phyloP scores from a whole-genome alignment of 1,139 yeast species.

The Nadsonia commutata region DNA sequence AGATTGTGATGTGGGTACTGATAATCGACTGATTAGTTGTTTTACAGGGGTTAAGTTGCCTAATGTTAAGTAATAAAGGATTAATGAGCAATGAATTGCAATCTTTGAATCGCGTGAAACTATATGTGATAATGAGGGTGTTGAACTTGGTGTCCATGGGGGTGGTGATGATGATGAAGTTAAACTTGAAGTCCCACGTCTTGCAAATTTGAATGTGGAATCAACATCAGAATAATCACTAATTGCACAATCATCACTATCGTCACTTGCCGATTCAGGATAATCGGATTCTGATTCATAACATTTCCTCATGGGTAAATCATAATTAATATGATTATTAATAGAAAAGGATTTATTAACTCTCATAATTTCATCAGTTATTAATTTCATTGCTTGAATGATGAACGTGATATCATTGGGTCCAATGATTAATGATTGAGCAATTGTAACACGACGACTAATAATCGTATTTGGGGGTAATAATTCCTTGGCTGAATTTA shows the following conservation, averaged over 20 bases:
- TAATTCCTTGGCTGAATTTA: constrained; percentile 15
- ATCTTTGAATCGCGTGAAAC: constrained; percentile 16
- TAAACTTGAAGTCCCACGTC: constrained; percentile 6
- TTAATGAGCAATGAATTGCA: constrained; percentile 17
- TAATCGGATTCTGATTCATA: too few species aligned
- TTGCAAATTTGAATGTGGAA: constrained; percentile 6
- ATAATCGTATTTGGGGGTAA: constrained; percentile 20
- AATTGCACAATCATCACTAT: neutral
- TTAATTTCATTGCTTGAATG: constrained; percentile 12
- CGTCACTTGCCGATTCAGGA: too few species aligned
- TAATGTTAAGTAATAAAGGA: constrained; percentile 13
- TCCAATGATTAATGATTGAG: constrained; percentile 19
- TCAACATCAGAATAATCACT: constrained; percentile 8
- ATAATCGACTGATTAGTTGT: constrained; percentile 12
- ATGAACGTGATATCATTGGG: constrained; percentile 14
- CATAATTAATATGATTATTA: constrained; percentile 4
- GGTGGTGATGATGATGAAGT: constrained; percentile 7
- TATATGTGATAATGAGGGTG: neutral
- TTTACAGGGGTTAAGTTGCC: constrained; percentile 11
- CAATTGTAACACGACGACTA: constrained; percentile 19
- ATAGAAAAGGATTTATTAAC: neutral
- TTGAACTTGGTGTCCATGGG: neutral
- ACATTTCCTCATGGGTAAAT: neutral
- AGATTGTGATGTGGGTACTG: constrained; percentile 10
- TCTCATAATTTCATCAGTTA: constrained; percentile 12